phyloP scores from a whole-genome alignment of 768 basidiomycete species.

The Suillus brevipes region DNA sequence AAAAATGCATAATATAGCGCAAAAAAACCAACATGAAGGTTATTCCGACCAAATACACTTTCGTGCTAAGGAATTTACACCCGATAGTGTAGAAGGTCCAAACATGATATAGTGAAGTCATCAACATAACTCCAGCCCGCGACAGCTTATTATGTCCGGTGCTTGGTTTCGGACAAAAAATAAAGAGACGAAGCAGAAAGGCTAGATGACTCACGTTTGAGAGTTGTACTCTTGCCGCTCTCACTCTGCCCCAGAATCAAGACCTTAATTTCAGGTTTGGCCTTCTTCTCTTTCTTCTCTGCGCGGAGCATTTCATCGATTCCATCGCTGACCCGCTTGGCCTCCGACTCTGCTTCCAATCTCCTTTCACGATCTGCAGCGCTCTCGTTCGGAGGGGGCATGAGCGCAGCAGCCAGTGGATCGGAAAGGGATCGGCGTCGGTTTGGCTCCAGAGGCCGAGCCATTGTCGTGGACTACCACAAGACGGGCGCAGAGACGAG shows the following conservation, averaged over 20 bases:
- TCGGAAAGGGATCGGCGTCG: conserved; percentile 56
- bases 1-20: neutral
- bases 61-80: neutral
- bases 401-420: conserved; percentile 66
- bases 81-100: conserved; percentile 2
- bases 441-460: conserved; percentile 35
- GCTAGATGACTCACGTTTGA: conserved; percentile 71
- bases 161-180: neutral
- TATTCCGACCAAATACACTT: neutral
- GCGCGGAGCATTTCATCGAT: conserved; percentile 79
- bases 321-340: conserved; percentile 69
- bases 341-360: conserved; percentile 66
- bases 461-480: conserved; percentile 19
- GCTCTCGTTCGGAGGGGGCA: conserved; percentile 74
- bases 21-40: neutral
- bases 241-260: conserved; percentile 86
- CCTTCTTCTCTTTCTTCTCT: conserved; percentile 63
- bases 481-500: neutral
- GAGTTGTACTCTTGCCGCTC: conserved; percentile 85
- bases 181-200: neutral
- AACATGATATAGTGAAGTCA: conserved; percentile 1
- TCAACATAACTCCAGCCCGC: neutral
- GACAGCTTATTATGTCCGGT: neutral
- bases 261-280: conserved; percentile 68
- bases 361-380: conserved; percentile 63